Evolutionary conservation across 345 rosid species (phyloP).

Genomic region (Pistacia vera): DNA sequence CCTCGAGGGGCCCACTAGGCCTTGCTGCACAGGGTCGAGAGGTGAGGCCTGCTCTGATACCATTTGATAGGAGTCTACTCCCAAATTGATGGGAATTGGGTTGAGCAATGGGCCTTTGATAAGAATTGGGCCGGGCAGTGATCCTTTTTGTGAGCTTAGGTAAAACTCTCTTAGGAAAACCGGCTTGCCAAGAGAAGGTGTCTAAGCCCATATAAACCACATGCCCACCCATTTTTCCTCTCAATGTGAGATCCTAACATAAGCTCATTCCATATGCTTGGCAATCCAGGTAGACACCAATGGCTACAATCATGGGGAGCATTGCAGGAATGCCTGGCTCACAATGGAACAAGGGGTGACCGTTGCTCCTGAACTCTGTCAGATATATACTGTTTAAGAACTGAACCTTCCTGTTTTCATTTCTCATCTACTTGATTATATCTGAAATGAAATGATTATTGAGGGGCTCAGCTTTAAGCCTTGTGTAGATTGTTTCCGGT

Average conservation of each 20-base stretch:
- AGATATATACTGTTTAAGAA: constrained; percentile 74
- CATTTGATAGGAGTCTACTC: too few relatives aligned
- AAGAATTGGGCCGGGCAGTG: too few relatives aligned
- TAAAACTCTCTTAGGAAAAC: too few relatives aligned
- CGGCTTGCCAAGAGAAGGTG: too few relatives aligned
- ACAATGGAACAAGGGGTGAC: constrained; percentile 79
- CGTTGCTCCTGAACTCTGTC: constrained; percentile 69
- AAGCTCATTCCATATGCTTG: constrained; percentile 87
- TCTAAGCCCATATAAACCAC: too few relatives aligned
- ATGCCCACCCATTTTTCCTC: too few relatives aligned
- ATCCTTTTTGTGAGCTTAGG: too few relatives aligned
- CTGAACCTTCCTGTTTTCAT: constrained; percentile 44
- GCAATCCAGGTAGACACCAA: constrained; percentile 94
- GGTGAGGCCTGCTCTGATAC: too few relatives aligned
- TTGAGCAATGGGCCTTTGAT: too few relatives aligned
- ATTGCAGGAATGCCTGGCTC: constrained; percentile 55
- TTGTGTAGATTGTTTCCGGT: constrained; percentile 50
- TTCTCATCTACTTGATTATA: constrained; percentile 49
- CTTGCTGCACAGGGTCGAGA: too few relatives aligned
- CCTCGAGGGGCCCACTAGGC: too few relatives aligned
- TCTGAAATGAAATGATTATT: constrained; percentile 52
- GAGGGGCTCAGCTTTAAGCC: constrained; percentile 51
- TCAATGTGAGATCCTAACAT: constrained; percentile 31
- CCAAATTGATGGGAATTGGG: too few relatives aligned
- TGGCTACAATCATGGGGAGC: constrained; percentile 97